Conservation (phyloP, 495 filamentous ascomycete genomes). For the Aspergillus cristatus region DNA sequence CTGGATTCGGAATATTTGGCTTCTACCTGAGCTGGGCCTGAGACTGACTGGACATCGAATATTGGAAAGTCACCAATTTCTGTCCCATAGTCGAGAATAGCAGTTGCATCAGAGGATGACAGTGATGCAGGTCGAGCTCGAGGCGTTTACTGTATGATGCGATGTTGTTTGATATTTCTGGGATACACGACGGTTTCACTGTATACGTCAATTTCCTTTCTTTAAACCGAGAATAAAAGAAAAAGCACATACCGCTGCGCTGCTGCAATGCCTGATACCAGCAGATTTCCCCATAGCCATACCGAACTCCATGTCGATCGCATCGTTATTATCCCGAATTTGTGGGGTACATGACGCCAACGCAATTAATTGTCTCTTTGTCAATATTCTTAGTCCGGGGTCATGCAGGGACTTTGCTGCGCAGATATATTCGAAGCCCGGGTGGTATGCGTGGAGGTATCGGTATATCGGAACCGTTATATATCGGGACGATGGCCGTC, state of each 20-base stretch:
- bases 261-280: slow-evolving; percentile 38
- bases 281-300: slow-evolving; percentile 6
- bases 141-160: neutral
- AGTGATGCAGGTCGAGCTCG: slow-evolving; percentile 4
- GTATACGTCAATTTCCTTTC: neutral
- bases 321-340: too few species aligned
- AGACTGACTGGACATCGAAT: slow-evolving; percentile 2
- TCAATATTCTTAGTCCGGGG: too few species aligned
- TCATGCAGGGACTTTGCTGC: too few species aligned
- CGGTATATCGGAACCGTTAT: too few species aligned
- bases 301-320: neutral
- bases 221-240: neutral
- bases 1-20: slow-evolving; percentile 11
- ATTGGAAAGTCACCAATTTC: slow-evolving; percentile 8
- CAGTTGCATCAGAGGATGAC: neutral
- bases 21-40: slow-evolving; percentile 10
- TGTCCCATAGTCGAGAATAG: slow-evolving; percentile 8
- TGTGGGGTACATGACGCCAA: too few species aligned
- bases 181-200: neutral
- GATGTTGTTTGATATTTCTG: neutral
- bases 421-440: too few species aligned
- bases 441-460: too few species aligned
- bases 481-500: too few species aligned
- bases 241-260: neutral
- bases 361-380: too few species aligned